Evolutionary conservation across 352 stramenopile species (phyloP), one percentile per base, ranked within the genome.

Genomic region (Globisporangium emineosum): DNA sequence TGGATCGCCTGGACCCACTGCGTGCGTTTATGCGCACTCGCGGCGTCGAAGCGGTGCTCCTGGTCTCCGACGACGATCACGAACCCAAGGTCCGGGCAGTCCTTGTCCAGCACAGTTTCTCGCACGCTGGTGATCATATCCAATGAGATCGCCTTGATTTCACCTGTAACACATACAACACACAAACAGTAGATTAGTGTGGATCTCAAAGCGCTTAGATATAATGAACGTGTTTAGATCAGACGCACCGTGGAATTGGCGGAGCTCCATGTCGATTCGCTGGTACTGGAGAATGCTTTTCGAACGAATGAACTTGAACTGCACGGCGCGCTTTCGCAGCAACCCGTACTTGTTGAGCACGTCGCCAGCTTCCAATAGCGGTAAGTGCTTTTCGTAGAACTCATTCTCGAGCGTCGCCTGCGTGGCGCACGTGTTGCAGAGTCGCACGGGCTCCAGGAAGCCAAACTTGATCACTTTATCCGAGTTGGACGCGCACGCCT

Each of bases 271-370:
- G 54, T 91, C 76, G 32, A 89, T 71, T 25, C 78, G 85, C 68
- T 90, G 83, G 74, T 90, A 91, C 75, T 91, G 80, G 63, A 91
- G 80, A 5, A 91, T 60, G 62, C 81, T 77, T 64, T 79, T 87
- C n/a, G 64, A 62, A 19, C 77, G 80, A 17, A 90, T 63, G 45
- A 87, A 91, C 51, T 71, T 75, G 55, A 91, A 67, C 51, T 75
- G 71, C 29, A 90, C 77, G 23, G 78, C 49, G 43, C 77, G 73
- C 60, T 88, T 89, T 43, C 78, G 69, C 45, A 90, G 70, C 64
- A 91, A 49, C 1, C 80, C 80, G 67, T 91, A 76, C 77, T 91
- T 91, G 66, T 70, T 78, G 54, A 91, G 86, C 32, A 89, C 62
- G 19, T 86, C 81, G 66, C 80, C 83, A 10, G 51, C 64, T 49